phyloP scores from a whole-genome alignment of 257 asterid genomes.

The Rehmannia glutinosa region DNA sequence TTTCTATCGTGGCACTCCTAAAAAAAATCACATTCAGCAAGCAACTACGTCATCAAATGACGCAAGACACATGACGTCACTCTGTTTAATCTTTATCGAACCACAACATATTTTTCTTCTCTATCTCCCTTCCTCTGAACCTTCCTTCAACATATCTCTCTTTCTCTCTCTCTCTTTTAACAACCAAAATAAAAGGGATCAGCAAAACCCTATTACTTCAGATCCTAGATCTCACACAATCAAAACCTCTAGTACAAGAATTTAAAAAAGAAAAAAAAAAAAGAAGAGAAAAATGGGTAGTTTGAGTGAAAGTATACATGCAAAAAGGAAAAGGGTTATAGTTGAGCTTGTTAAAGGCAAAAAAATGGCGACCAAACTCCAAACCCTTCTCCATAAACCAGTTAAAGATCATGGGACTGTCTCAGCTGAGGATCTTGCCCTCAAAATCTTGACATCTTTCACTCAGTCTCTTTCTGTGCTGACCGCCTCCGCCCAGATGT shows the following conservation, averaged over 20 bases:
- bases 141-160: too few relatives aligned
- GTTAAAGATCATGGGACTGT: not conserved
- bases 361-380: not conserved
- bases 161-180: not conserved
- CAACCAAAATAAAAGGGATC: not conserved
- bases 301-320: not conserved
- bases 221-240: too few relatives aligned
- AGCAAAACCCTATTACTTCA: too few relatives aligned
- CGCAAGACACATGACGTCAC: not conserved
- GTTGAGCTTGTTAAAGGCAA: not conserved
- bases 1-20: too few relatives aligned
- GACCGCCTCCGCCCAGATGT: not conserved
- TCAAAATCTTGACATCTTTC: not conserved
- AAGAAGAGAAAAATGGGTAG: too few relatives aligned
- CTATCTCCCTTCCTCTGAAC: not conserved
- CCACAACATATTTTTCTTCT: not conserved
- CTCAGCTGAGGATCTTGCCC: not conserved
- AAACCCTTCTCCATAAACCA: not conserved
- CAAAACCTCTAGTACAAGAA: slow-evolving; percentile 19
- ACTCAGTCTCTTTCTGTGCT: not conserved
- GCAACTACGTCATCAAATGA: not conserved
- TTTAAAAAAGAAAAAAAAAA: too few relatives aligned
- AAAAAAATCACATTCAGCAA: too few relatives aligned
- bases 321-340: not conserved
- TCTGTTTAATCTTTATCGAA: not conserved